These are phyloP conservation scores for Quercus engelmannii DNA, from an alignment of 306 rosid genomes.

Conservation along the genomic window DNA sequence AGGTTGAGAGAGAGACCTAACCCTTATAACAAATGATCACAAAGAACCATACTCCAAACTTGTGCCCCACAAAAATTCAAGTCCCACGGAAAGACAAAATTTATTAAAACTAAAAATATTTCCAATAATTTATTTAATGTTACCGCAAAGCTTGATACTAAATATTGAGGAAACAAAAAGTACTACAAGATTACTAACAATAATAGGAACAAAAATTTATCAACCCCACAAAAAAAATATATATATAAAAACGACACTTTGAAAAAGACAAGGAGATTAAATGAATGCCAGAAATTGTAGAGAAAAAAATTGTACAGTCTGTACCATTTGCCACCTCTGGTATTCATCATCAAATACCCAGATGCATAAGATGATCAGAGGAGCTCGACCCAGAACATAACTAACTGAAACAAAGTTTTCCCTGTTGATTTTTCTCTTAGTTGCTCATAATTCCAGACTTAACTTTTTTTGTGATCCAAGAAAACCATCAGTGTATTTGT, in stretches of 20 bases:
- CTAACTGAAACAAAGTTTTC: slow-evolving; percentile 11
- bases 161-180: background rate
- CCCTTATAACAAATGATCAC: background rate
- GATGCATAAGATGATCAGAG: slow-evolving; percentile 24
- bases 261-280: background rate
- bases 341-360: slow-evolving; percentile 23
- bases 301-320: background rate
- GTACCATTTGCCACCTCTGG: slow-evolving; percentile 42
- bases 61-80: background rate
- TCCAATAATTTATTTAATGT: background rate
- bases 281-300: background rate
- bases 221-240: slow-evolving; percentile 3
- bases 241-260: background rate
- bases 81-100: background rate
- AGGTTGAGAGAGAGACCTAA: too few relatives aligned
- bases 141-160: slow-evolving; percentile 4
- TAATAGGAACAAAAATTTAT: background rate
- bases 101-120: background rate
- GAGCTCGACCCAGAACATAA: slow-evolving; percentile 35
- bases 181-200: background rate
- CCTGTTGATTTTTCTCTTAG: slow-evolving; percentile 3
- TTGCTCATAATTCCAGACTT: background rate
- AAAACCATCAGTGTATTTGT: background rate
- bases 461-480: background rate
- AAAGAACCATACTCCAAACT: background rate